Base-by-base conservation (phyloP, 2,329 filamentous ascomycete species). In the Alternaria sp. region DNA sequence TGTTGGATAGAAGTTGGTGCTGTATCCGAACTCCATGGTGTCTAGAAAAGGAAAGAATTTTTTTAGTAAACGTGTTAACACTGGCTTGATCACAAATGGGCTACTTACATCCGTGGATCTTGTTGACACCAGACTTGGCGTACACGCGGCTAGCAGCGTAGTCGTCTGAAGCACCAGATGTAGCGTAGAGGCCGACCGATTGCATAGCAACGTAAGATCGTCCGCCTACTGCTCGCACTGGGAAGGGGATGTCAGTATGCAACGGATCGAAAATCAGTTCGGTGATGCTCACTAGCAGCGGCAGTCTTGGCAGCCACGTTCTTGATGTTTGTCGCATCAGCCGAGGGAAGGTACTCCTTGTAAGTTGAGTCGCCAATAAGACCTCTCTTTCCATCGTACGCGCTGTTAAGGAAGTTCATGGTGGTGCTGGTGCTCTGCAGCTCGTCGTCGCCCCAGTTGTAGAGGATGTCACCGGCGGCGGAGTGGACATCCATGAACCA, bases 401-500 rank as follows among this genome's bases (percentile, higher is more conserved):
- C 72, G 2, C 74, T 52, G 77, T 86, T 87, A 26, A 77, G 68
- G 72, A 86, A 85, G 73, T 80, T 86, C 79, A 84, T 82, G 48
- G 65, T 66, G 0, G 80, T 68, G 44, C 79, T 78, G 0, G 71
- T 77, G 51, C 73, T 75, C 72, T 87, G 85, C 56, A 81, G 76
- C 45, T 82, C 78, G 62, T 87, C 84, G 61, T 84, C 82, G 23
- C 85, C 85, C 85, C 85, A 87, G 54, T 77, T 80, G 72, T 86
- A 86, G 13, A 87, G 73, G 17, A 88, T 76, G 31, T 81, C 77
- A 2, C 82, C 83, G 0, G 79, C 78, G 28, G 79, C 83, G 1
- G 84, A 85, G 78, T 88, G 85, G 42, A 87, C 78, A 62, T 88
- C 85, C 58, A 86, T 74, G 70, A 85, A 85, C 84, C 84, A 87